These are phyloP conservation scores for Tuber aestivum DNA, from an alignment of 495 filamentous ascomycete genomes.

Conservation along the genomic window DNA sequence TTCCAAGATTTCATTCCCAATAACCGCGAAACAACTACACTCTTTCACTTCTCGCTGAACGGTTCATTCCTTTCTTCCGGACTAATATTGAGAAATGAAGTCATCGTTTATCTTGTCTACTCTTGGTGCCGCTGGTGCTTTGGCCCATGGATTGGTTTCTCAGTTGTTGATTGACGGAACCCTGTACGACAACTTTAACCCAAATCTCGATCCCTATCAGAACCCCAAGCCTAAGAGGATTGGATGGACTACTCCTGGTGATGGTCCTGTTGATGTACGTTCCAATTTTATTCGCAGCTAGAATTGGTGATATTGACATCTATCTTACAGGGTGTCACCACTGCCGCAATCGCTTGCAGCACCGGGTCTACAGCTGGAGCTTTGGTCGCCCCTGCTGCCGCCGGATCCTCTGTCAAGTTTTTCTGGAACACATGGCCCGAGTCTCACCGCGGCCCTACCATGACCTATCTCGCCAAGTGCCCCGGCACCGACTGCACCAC, in stretches of 20 bases:
- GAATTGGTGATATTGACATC: background rate
- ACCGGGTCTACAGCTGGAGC: conserved; percentile 46
- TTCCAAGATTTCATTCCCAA: conserved; percentile 1
- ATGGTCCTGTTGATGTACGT: conserved; percentile 50
- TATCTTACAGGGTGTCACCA: conserved; percentile 43
- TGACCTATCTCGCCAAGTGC: conserved; percentile 68
- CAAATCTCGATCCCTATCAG: conserved; percentile 43
- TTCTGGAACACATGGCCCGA: conserved; percentile 65
- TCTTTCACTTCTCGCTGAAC: conserved; percentile 21
- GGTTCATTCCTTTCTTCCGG: conserved; percentile 17
- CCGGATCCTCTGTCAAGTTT: conserved; percentile 55
- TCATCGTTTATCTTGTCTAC: conserved; percentile 41
- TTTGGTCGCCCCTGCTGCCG: conserved; percentile 49
- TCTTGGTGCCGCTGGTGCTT: conserved; percentile 51
- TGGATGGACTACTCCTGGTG: conserved; percentile 51
- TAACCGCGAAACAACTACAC: background rate
- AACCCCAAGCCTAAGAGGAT: conserved; percentile 46
- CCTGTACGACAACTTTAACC: conserved; percentile 50
- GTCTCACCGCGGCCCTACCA: conserved; percentile 63
- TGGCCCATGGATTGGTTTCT: conserved; percentile 59
- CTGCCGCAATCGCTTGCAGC: conserved; percentile 65
- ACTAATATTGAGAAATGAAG: conserved; percentile 31
- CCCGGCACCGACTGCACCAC: conserved; percentile 57
- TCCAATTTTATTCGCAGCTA: background rate
- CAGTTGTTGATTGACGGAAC: conserved; percentile 57